Evolutionary conservation across 2,329 filamentous ascomycete species (phyloP).

Genomic region (Stagonosporopsis rhizophila): DNA sequence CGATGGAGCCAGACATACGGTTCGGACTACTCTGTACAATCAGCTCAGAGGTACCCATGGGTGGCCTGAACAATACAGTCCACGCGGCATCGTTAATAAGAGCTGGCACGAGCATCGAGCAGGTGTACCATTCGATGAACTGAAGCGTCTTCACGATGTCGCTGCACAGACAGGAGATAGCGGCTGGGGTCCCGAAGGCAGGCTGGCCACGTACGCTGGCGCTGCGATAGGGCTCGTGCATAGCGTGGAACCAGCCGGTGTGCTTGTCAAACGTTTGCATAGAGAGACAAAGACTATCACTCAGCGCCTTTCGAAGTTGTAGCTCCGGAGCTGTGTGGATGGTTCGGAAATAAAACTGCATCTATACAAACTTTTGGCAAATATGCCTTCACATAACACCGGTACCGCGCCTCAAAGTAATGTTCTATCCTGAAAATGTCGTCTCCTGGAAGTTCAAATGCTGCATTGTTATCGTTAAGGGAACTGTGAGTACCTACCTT

Average conservation of each 20-base stretch:
- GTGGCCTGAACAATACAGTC: slow-evolving; percentile 65
- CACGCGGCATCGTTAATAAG: slow-evolving; percentile 62
- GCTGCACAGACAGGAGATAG: slow-evolving; percentile 58
- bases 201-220: slow-evolving; percentile 68
- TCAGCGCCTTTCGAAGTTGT: not conserved
- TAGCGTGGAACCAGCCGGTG: slow-evolving; percentile 55
- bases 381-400: too few relatives aligned
- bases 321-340: not conserved
- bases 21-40: slow-evolving; percentile 58
- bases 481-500: too few relatives aligned
- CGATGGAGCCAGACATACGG: slow-evolving; percentile 58
- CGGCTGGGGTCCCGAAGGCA: slow-evolving; percentile 58
- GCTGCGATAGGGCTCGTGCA: slow-evolving; percentile 65
- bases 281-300: not conserved
- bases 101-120: slow-evolving; percentile 54
- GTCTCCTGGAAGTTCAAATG: too few relatives aligned
- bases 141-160: slow-evolving; percentile 53
- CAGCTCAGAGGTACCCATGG: slow-evolving; percentile 58
- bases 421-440: too few relatives aligned
- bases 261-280: slow-evolving; percentile 52
- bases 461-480: too few relatives aligned
- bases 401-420: too few relatives aligned
- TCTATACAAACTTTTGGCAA: too few relatives aligned
- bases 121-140: slow-evolving; percentile 51
- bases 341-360: too few relatives aligned